Base-by-base conservation (phyloP, 208 protist genomes). In the Angomonas ambiguus region DNA sequence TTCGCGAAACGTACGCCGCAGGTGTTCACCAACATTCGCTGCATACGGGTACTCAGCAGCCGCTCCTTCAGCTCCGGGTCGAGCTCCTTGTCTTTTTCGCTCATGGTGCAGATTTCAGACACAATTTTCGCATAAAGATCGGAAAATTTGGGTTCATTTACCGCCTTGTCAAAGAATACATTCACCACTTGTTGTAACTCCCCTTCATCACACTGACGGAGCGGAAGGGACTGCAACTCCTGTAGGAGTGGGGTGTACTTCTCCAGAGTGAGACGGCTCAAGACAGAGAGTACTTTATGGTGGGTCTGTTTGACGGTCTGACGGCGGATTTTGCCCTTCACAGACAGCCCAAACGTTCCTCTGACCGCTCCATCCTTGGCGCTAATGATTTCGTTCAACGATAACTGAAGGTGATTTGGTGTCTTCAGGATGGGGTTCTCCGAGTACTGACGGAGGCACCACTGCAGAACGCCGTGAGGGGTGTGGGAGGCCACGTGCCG, bases 211-310 rank as follows among this genome's bases (percentile, higher is more conserved):
- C 75, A 65, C 71, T 92, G 85, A 25, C 84, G 83, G 61, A 95
- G 72, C 16, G 89, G 89, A 13, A 95, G 77, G 65, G 86, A 63
- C 62, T 82, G 59, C 62, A 95, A 70, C 71, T 95, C 89, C 49
- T 85, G 62, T 18, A 81, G 65, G 53, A 95, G 74, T 22, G 79
- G 76, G 22, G 76, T 64, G 65, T 90, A 95, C 79, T 95, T 95
- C 69, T 83, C 74, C 27, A 65, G 76, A 16, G 89, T 93, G 72
- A 95, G 71, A 67, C 89, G 85, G 59, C 84, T 92, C 30, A 95
- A 81, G 38, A 95, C 78, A 6, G 84, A 93, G 77, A 95, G 79
- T 27, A 95, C 85, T 66, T 95, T 95, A 75, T 92, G 84, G 64
- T 85, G 85, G 2, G 79, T 85, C 67, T 88, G 76, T 13, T 87